These are phyloP conservation scores for Tremella fuciformis DNA, from an alignment of 768 basidiomycete species.

Conservation along the genomic window DNA sequence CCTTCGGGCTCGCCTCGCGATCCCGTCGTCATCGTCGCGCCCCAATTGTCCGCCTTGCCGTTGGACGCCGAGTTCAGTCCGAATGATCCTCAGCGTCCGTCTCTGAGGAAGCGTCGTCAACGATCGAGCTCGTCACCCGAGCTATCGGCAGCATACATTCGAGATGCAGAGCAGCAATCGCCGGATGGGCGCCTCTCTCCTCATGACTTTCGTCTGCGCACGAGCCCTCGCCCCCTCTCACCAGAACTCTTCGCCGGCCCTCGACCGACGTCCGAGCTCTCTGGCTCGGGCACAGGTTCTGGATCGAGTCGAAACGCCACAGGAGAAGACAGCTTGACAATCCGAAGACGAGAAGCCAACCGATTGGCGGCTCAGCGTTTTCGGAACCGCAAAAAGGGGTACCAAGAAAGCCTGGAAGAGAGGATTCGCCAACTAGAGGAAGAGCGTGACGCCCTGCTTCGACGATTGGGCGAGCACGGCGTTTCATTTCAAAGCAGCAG, in stretches of 20 bases:
- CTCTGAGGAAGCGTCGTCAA: constrained; percentile 12
- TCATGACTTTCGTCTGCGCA: too few relatives aligned
- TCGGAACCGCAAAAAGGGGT: constrained; percentile 49
- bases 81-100: neutral
- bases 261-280: too few relatives aligned
- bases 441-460: constrained; percentile 33
- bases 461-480: constrained; percentile 21
- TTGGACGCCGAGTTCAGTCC: too few relatives aligned
- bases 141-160: neutral
- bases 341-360: constrained; percentile 47
- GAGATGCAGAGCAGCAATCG: neutral
- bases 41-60: too few relatives aligned
- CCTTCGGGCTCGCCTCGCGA: too few relatives aligned
- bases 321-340: constrained; percentile 14
- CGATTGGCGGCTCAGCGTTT: constrained; percentile 49
- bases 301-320: neutral
- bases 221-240: too few relatives aligned
- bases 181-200: neutral
- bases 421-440: constrained; percentile 39
- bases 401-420: constrained; percentile 47
- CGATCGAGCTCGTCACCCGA: constrained; percentile 13
- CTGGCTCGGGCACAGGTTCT: neutral
- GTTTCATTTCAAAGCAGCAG: neutral
- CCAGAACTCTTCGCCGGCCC: too few relatives aligned
- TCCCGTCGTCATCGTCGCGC: too few relatives aligned